Evolutionary conservation across 495 filamentous ascomycete genomes (phyloP).

Genomic region (Trichocladium antarcticum): DNA sequence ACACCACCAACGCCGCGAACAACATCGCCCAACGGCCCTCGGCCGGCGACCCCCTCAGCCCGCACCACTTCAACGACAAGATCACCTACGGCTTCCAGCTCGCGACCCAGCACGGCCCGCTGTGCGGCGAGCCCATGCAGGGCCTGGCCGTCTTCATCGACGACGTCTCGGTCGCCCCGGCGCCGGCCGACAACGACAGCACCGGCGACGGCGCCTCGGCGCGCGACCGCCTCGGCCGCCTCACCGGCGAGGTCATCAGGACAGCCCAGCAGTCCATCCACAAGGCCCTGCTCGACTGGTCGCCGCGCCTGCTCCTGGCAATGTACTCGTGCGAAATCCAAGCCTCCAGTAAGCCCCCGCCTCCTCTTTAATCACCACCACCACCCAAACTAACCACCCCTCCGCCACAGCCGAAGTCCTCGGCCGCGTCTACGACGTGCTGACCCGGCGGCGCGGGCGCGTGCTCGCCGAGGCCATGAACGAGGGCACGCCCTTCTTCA

Average conservation of each 20-base stretch:
- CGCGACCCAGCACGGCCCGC: conserved; percentile 73
- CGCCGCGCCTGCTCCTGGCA: conserved; percentile 81
- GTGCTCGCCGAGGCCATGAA: conserved; percentile 86
- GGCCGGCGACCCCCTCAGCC: conserved; percentile 45
- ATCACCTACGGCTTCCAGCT: conserved; percentile 89
- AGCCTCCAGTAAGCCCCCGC: conserved; percentile 59
- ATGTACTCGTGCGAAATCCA: conserved; percentile 99
- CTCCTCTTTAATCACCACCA: not conserved
- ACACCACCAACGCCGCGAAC: not conserved
- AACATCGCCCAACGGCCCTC: conserved; percentile 25
- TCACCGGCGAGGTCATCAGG: conserved; percentile 86
- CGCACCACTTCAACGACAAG: conserved; percentile 76
- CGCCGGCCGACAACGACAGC: conserved; percentile 30
- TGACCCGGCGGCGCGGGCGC: conserved; percentile 79
- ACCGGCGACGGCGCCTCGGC: conserved; percentile 46
- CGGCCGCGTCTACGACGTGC: conserved; percentile 84
- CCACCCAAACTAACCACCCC: conserved; percentile 3
- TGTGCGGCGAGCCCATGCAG: conserved; percentile 90
- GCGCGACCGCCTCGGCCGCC: conserved; percentile 59
- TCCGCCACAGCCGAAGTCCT: conserved; percentile 69
- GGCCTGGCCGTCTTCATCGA: conserved; percentile 89
- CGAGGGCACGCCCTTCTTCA: conserved; percentile 93
- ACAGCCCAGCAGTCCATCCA: conserved; percentile 75
- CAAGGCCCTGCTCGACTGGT: conserved; percentile 90
- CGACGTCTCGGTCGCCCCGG: conserved; percentile 47